Percentiles rank a stretch among this genome's conserved stretches.
phyloP scores from a whole-genome alignment of 805 yeast species.

The Teunomyces panamensis region DNA sequence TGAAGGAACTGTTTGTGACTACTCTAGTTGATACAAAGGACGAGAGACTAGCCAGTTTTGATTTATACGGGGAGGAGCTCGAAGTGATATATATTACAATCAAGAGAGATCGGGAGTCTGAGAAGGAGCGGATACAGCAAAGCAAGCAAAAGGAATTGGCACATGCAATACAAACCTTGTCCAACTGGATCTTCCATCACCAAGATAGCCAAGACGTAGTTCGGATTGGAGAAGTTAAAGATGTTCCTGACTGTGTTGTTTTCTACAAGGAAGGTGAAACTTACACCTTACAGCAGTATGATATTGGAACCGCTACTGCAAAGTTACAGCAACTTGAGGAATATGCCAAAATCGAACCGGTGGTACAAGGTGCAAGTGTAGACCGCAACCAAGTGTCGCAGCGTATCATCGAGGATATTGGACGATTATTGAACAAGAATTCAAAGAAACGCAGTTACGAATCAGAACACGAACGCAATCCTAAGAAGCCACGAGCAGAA shows the following conservation, averaged over 20 bases:
- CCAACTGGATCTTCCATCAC: constrained; percentile 14
- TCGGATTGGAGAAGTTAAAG: background rate
- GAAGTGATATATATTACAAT: constrained; percentile 26
- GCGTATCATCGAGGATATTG: constrained; percentile 1
- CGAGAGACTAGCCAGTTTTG: constrained; percentile 25
- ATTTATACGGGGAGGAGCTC: constrained; percentile 20
- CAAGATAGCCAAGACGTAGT: constrained; percentile 4
- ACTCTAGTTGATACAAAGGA: constrained; percentile 21
- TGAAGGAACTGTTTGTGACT: constrained; percentile 18
- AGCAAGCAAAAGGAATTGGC: constrained; percentile 12
- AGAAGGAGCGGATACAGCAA: constrained; percentile 5
- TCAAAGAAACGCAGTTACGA: constrained; percentile 6
- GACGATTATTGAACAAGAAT: background rate
- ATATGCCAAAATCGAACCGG: background rate
- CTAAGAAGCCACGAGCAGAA: constrained; percentile 5
- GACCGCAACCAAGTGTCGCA: background rate
- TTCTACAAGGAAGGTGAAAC: background rate
- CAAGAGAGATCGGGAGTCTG: constrained; percentile 19
- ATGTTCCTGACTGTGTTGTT: background rate
- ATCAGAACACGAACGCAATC: constrained; percentile 1
- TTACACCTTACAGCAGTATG: constrained; percentile 1
- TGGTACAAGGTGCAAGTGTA: background rate
- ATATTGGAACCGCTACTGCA: background rate
- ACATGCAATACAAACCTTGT: constrained; percentile 8
- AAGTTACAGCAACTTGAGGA: background rate